Evolutionary conservation across 768 basidiomycete species (phyloP), one percentile per base, ranked within the genome.

Genomic region (Mycena galericulata): DNA sequence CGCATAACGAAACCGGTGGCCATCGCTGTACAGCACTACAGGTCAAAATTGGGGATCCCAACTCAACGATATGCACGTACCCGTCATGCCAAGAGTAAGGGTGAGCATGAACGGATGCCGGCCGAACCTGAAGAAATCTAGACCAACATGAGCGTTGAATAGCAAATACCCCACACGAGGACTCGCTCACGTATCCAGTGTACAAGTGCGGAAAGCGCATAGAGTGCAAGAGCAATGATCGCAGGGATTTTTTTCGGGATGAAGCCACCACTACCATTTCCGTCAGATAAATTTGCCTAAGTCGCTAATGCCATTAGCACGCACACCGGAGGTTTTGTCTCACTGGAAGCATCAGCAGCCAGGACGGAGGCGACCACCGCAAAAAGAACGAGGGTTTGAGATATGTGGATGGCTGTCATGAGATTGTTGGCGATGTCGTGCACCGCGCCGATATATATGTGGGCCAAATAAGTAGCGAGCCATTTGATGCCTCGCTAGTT

Each of bases 11-110:
- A 62, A 2, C 60, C 60, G 10, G n/a, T 11, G 24, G 60, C 49
- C 60, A 62, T 62, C 4, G 60, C n/a, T n/a, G n/a, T n/a, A n/a
- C n/a, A n/a, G n/a, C n/a, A n/a, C 60, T 62, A 36, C 24, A 5
- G 8, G 17, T 9, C 1, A 14, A 45, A 17, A 41, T 18, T 20
- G 3, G n/a, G 30, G 9, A n/a, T n/a, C n/a, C n/a, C n/a, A 17
- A 43, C 41, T n/a, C n/a, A n/a, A n/a, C n/a, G n/a, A n/a, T 5
- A 8, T 14, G n/a, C 15, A 58, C 67, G 10, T n/a, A 69, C 63
- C 46, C 22, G 57, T 65, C 68, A 69, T 69, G n/a, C 68, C 68
- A 15, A 69, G 18, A 18, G 63, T 65, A 40, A 69, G 40, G 11
- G 58, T 40, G 27, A 69, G 43, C 57, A 69, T 65, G 30, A 58